Percentiles rank a stretch among this genome's conserved stretches.
Conservation (phyloP, 805 yeast genomes). For the Diddensiella transvaalensis region DNA sequence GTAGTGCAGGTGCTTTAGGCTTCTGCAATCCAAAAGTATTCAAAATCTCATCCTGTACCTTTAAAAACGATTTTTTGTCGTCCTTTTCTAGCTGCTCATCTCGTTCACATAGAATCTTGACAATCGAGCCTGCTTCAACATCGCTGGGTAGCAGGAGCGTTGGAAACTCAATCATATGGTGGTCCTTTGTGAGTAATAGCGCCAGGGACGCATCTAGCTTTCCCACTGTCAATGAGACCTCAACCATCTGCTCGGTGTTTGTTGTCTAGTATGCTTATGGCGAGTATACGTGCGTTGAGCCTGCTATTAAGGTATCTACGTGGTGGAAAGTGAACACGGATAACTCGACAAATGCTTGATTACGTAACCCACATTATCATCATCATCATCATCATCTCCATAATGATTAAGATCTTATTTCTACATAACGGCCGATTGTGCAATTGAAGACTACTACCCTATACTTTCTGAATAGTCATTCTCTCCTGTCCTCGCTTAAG, state of each 20-base stretch:
- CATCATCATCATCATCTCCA: too few species aligned
- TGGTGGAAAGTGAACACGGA: too few species aligned
- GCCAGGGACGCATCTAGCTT: constrained; percentile 95
- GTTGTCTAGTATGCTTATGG: too few species aligned
- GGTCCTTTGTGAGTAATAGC: constrained; percentile 81
- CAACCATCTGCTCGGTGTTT: constrained; percentile 60
- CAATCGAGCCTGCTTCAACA: constrained; percentile 87
- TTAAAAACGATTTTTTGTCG: constrained; percentile 56
- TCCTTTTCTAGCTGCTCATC: constrained; percentile 61
- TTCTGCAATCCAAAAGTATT: constrained; percentile 65
- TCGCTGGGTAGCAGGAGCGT: constrained; percentile 87
- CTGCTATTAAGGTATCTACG: too few species aligned
- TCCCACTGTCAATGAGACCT: constrained; percentile 91
- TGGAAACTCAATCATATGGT: constrained; percentile 95
- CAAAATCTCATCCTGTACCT: constrained; percentile 69
- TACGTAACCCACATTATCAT: too few species aligned
- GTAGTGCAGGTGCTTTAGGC: constrained; percentile 69
- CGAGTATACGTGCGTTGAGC: too few species aligned
- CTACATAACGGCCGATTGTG: too few species aligned
- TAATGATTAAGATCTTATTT: too few species aligned
- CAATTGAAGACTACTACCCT: too few species aligned
- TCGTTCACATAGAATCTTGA: constrained; percentile 78
- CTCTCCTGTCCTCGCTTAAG: too few species aligned
- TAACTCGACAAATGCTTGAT: too few species aligned
- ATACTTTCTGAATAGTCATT: too few species aligned